Evolutionary conservation across 352 stramenopile genomes (phyloP), one percentile per base, ranked within the genome.

Genomic region (Phytophthora megakarya): DNA sequence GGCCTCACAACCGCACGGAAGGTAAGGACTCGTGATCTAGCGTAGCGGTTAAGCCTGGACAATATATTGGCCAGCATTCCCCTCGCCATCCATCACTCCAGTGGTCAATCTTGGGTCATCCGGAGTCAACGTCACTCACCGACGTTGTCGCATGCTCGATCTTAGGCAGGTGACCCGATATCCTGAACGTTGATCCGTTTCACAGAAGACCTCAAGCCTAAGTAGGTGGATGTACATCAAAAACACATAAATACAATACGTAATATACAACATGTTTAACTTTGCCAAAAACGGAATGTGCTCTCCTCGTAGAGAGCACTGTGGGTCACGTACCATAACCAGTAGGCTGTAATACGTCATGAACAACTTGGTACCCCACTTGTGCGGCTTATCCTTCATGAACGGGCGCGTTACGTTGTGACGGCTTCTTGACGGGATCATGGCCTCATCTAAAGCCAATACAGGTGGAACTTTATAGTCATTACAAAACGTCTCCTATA

Each of bases 281-380:
- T 61, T n/a, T 46, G 35, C 42, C 19, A 3, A 52, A 54, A 61
- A 61, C 53, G 1, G 39, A 21, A 16, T 13, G 8, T 28, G 12
- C 44, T 16, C 1, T 3, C 0, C 7, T n/a, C n/a, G n/a, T 39
- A 21, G 26, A 51, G 26, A 39, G 33, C n/a, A n/a, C n/a, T 11
- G 33, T 11, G 5, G 5, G 11, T 5, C 18, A 56, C 44, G 33
- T 56, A 64, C 55, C 46, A 35, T 10, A 56, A 22, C 13, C 44
- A 56, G 28, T 56, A 64, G 5, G 56, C 16, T 2, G 56, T 64
- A 56, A 23, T 45, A 64, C 5, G 44, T 64, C 45, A 64, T 44
- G n/a, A 56, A 58, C 9, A 65, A 0, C 56, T 65, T 65, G 3
- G 56, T 58, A 49, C n/a, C n/a, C n/a, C n/a, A n/a, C n/a, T n/a